Evolutionary conservation across 495 filamentous ascomycete genomes (phyloP).

Genomic region (Neurospora pannonica): DNA sequence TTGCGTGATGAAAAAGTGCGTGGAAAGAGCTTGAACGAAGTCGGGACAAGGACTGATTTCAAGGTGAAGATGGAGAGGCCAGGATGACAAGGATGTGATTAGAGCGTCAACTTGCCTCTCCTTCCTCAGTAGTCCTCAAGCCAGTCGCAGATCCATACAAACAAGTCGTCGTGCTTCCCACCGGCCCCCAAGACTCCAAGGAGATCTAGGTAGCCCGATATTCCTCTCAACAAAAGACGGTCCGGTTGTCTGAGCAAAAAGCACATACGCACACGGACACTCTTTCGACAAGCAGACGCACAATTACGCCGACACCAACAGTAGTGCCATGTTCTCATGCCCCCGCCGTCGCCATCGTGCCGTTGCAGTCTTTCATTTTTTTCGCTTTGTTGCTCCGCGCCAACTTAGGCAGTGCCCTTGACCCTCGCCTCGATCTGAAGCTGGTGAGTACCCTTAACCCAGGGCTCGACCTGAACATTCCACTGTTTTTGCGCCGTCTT

Average conservation of each 20-base stretch:
- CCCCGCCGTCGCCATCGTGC: neutral
- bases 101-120: neutral
- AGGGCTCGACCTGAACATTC: slow-evolving; percentile 21
- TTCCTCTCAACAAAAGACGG: neutral
- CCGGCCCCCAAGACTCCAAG: neutral
- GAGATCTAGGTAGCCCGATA: neutral
- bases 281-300: neutral
- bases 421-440: slow-evolving; percentile 12
- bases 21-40: neutral
- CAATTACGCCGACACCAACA: neutral
- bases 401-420: neutral
- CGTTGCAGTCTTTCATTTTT: neutral
- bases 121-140: neutral
- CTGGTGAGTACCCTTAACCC: slow-evolving; percentile 24
- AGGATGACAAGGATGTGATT: neutral
- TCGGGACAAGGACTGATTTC: neutral
- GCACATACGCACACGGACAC: neutral
- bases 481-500: slow-evolving; percentile 67
- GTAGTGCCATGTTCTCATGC: neutral
- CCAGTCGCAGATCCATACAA: neutral
- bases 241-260: neutral
- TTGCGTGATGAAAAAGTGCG: neutral
- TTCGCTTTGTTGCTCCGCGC: neutral
- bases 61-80: neutral
- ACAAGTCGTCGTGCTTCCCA: neutral